phyloP scores from a whole-genome alignment of 1,139 yeast genomes.

The Lodderomyces beijingensis region DNA sequence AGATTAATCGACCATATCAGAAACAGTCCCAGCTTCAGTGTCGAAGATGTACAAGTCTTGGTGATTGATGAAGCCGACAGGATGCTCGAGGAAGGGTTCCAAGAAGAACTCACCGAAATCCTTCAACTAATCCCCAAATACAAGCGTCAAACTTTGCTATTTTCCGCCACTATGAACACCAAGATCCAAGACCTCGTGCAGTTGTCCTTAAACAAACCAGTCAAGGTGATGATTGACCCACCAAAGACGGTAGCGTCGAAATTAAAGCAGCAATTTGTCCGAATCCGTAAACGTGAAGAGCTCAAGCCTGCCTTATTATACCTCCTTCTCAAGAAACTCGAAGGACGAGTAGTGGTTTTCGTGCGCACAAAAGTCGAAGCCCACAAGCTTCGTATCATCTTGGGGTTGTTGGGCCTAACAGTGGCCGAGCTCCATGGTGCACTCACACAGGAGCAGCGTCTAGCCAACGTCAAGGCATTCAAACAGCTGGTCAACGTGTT shows the following conservation, averaged over 20 bases:
- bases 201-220: conserved; percentile 83
- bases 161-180: conserved; percentile 97
- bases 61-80: conserved; percentile 98
- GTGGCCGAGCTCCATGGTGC: conserved; percentile 96
- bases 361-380: conserved; percentile 90
- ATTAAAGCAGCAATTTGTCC: conserved; percentile 85
- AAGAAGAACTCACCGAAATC: conserved; percentile 87
- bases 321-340: conserved; percentile 63
- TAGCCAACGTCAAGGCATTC: conserved; percentile 76
- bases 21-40: conserved; percentile 88
- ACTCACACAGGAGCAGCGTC: conserved; percentile 91
- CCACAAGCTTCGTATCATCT: conserved; percentile 75
- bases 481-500: conserved; percentile 77
- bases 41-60: conserved; percentile 85
- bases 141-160: conserved; percentile 87
- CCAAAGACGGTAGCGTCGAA: conserved; percentile 90
- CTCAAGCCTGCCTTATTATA: conserved; percentile 79
- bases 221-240: conserved; percentile 92
- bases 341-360: conserved; percentile 79
- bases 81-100: conserved; percentile 98
- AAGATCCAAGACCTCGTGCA: conserved; percentile 84
- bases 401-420: conserved; percentile 81
- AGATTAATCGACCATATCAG: conserved; percentile 95
- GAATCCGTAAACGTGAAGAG: conserved; percentile 85
- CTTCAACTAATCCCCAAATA: conserved; percentile 75